Evolutionary conservation across 345 rosid genomes (phyloP).

Genomic region (Aurinia saxatilis): DNA sequence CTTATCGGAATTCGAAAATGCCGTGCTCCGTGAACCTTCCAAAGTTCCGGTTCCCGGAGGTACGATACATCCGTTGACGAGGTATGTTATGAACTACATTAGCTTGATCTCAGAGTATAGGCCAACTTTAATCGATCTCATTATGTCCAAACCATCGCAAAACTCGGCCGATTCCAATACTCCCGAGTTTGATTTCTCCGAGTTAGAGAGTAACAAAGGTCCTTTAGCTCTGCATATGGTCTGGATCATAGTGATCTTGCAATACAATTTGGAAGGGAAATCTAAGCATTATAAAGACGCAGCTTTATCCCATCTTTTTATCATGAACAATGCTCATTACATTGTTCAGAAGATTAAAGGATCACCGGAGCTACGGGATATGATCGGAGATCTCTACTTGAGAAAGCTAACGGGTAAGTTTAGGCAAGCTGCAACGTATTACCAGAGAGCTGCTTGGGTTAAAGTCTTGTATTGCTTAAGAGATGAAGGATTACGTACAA

Average conservation of each 20-base stretch:
- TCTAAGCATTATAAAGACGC: constrained; percentile 75
- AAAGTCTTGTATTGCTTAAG: constrained; percentile 74
- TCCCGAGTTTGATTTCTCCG: constrained; percentile 76
- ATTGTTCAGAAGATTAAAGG: constrained; percentile 82
- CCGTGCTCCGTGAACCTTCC: constrained; percentile 76
- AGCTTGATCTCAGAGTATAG: constrained; percentile 93
- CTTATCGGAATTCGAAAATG: constrained; percentile 82
- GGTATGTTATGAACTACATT: constrained; percentile 96
- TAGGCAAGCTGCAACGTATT: constrained; percentile 73
- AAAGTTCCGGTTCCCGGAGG: constrained; percentile 86
- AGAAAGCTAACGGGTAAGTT: constrained; percentile 71
- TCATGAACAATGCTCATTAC: constrained; percentile 95
- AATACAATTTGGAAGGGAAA: constrained; percentile 79
- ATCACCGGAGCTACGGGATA: constrained; percentile 69
- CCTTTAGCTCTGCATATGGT: constrained; percentile 83
- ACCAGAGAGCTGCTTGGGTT: constrained; percentile 96
- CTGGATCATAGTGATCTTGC: constrained; percentile 81
- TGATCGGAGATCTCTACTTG: constrained; percentile 93
- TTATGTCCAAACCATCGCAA: constrained; percentile 86
- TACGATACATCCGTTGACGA: constrained; percentile 88
- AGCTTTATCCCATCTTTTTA: constrained; percentile 64
- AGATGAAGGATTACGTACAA: constrained; percentile 81
- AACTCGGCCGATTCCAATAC: constrained; percentile 60
- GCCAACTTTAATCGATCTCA: constrained; percentile 69
- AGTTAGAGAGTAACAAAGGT: constrained; percentile 57